A percentile compares a stretch with the other conserved stretches of the same genome.
phyloP scores from a whole-genome alignment of 106 monocot species.

The Allium cepa region DNA sequence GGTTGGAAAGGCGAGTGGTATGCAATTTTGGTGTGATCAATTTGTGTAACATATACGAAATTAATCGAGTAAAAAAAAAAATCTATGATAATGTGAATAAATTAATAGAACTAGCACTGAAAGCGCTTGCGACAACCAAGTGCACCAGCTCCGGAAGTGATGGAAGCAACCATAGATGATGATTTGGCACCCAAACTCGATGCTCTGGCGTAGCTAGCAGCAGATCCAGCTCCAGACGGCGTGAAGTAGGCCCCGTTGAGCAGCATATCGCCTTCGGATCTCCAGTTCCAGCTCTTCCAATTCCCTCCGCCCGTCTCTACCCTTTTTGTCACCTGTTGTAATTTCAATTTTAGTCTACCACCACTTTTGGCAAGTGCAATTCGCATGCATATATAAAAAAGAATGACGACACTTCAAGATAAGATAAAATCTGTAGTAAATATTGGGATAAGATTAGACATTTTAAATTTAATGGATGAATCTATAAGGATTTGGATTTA shows the following conservation, averaged over 20 bases:
- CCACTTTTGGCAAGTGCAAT: too few relatives aligned
- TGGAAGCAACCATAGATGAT: conserved; percentile 6
- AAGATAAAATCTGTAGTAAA: too few relatives aligned
- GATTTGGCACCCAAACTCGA: conserved; percentile 7
- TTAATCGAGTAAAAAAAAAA: not conserved
- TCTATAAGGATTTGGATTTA: too few relatives aligned
- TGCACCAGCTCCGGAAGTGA: not conserved
- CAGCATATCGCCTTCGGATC: conserved; percentile 11
- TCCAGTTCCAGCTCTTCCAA: conserved; percentile 13
- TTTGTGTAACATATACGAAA: too few relatives aligned
- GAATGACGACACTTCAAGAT: too few relatives aligned
- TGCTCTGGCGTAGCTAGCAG: conserved; percentile 7
- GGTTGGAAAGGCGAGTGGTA: too few relatives aligned
- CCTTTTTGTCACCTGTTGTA: conserved; percentile 5
- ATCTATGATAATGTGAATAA: too few relatives aligned
- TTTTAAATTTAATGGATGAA: too few relatives aligned
- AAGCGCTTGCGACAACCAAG: not conserved
- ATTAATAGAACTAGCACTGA: not conserved
- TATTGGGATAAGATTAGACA: too few relatives aligned
- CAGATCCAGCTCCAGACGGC: conserved; percentile 3
- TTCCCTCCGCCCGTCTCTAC: not conserved
- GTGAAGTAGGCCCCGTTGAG: conserved; percentile 14
- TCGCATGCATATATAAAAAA: too few relatives aligned
- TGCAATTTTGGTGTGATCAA: too few relatives aligned
- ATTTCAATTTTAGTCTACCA: too few relatives aligned